Evolutionary conservation across 768 basidiomycete genomes (phyloP), one percentile per base, ranked within the genome.

Genomic region (Podaxis sp.): DNA sequence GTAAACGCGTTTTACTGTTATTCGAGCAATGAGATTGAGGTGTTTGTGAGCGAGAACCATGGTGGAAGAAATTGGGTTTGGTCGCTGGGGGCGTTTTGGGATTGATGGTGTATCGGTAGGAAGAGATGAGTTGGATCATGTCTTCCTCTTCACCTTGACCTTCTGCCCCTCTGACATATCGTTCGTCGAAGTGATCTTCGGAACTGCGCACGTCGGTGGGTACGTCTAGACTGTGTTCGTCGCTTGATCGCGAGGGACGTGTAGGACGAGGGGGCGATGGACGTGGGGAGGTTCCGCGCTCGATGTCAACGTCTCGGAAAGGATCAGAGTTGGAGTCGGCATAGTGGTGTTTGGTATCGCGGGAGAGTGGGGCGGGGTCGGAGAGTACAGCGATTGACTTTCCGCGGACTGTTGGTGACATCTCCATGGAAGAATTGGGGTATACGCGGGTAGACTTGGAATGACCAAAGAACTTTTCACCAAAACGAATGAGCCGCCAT

Each of bases 381-480:
- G 47, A 40, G 11, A 59, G 37, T 24, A 67, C 61, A 40, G 66
- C 67, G 47, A 70, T 64, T 70, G 64, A 24, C 38, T 61, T 63
- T 79, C 81, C 22, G 82, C 78, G 66, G 87, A 87, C 7, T 83
- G 82, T 17, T 85, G 78, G 65, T 82, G 61, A 63, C 9, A 68
- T 60, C 29, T 60, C 59, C 25, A 60, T 49, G 2, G 59, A 24
- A 17, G 38, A n/a, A 22, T 27, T 13, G 17, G 40, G 38, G 27
- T 61, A 77, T 78, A 68, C 79, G 79, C 4, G 83, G n/a, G 66
- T 61, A n/a, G 56, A 72, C 19, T 71, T 64, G 5, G 67, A 67
- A 64, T 80, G 85, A 9, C 86, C 83, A 67, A 91, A 89, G 22
- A 92, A 67, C 71, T 73, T 79, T 72, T 85, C 82, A 5, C 86